A percentile compares a stretch with the other conserved stretches of the same genome.
phyloP scores from a whole-genome alignment of 225 moss, liverwort and hornwort species.

The Marchantia polymorpha region DNA sequence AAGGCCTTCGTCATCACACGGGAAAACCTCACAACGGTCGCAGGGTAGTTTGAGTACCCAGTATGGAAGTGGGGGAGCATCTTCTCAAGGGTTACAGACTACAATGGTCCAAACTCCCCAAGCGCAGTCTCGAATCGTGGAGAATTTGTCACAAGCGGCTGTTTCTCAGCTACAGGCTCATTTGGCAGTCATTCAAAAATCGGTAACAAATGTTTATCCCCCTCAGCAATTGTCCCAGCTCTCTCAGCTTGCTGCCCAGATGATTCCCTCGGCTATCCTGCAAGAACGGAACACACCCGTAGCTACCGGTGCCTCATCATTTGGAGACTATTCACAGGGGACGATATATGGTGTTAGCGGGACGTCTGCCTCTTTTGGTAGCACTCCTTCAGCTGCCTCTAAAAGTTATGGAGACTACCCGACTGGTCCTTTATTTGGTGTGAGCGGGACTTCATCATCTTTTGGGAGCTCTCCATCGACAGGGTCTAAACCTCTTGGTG shows the following conservation, averaged over 20 bases:
- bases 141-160: constrained; percentile 30
- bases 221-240: constrained; percentile 48
- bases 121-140: constrained; percentile 44
- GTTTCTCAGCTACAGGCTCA: constrained; percentile 47
- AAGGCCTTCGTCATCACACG: constrained; percentile 34
- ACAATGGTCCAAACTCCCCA: constrained; percentile 44
- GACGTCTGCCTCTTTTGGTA: constrained; percentile 46
- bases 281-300: constrained; percentile 55
- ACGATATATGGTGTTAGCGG: constrained; percentile 49
- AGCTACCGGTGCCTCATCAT: constrained; percentile 38
- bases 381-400: constrained; percentile 45
- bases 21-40: constrained; percentile 52
- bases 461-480: constrained; percentile 47
- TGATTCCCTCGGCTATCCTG: constrained; percentile 44
- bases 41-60: constrained; percentile 43
- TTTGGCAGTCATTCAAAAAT: constrained; percentile 67
- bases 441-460: constrained; percentile 43
- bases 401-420: constrained; percentile 37
- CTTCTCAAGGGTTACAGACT: constrained; percentile 50
- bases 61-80: constrained; percentile 57
- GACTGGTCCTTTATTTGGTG: constrained; percentile 18
- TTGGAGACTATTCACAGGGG: constrained; percentile 45
- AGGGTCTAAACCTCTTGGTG: constrained; percentile 46
- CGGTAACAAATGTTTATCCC: constrained; percentile 55
- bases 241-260: constrained; percentile 30